phyloP scores from a whole-genome alignment of 441 rosid species.

The Adansonia madagascariensis region DNA sequence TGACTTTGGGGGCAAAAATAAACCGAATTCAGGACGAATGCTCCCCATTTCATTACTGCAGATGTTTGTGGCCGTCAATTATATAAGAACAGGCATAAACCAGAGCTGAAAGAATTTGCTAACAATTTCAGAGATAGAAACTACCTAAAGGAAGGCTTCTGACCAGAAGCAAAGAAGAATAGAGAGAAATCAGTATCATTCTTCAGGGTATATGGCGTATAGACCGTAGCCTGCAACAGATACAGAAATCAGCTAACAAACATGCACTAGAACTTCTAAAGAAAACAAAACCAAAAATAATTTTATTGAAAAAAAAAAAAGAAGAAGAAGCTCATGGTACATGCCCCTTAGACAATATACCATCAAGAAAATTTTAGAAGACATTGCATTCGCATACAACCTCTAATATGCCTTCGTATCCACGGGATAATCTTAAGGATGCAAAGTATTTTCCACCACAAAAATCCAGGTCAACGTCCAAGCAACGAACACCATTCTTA shows the following conservation, averaged over 20 bases:
- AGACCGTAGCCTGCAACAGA: slow-evolving; percentile 76
- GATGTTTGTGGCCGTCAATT: slow-evolving; percentile 32
- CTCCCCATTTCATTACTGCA: slow-evolving; percentile 68
- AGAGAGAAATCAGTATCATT: slow-evolving; percentile 73
- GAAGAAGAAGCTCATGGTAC: neutral
- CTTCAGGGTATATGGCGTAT: slow-evolving; percentile 73
- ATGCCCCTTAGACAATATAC: slow-evolving; percentile 8
- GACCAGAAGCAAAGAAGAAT: slow-evolving; percentile 57
- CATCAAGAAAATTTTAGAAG: slow-evolving; percentile 17
- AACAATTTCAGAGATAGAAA: slow-evolving; percentile 27
- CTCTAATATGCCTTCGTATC: slow-evolving; percentile 87
- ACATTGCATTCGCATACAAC: slow-evolving; percentile 43
- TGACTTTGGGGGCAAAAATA: slow-evolving; percentile 70
- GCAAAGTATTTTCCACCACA: slow-evolving; percentile 83
- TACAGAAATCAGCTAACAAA: slow-evolving; percentile 27
- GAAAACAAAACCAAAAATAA: neutral
- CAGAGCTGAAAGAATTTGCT: slow-evolving; percentile 20
- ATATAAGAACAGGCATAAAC: slow-evolving; percentile 24
- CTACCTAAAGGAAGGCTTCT: slow-evolving; percentile 75
- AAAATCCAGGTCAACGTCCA: slow-evolving; percentile 89
- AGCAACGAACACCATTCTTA: slow-evolving; percentile 52
- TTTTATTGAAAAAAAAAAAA: neutral
- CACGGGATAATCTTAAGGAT: slow-evolving; percentile 80
- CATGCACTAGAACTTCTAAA: slow-evolving; percentile 1
- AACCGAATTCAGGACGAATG: slow-evolving; percentile 73